Percentiles rank a stretch among this genome's conserved stretches.
Conservation (phyloP, 345 rosid genomes). For the Eucalyptus fibrosa region DNA sequence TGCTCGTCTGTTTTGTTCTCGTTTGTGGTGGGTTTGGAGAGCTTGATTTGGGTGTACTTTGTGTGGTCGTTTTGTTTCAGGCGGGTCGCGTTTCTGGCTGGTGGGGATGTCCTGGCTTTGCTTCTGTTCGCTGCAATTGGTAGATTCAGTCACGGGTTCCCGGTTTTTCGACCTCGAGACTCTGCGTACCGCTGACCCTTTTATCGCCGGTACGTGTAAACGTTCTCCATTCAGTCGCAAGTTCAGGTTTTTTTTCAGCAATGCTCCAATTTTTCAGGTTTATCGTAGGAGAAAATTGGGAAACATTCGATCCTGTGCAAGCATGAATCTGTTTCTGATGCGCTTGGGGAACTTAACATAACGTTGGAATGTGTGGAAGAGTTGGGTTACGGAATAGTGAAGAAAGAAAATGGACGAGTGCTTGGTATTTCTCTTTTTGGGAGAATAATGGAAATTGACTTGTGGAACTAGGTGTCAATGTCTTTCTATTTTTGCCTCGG, state of each 20-base stretch:
- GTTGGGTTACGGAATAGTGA: background rate
- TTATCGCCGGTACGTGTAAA: conserved; percentile 51
- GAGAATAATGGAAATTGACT: background rate
- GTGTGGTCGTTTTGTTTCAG: conserved; percentile 11
- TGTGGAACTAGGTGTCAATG: background rate
- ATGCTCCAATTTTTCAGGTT: background rate
- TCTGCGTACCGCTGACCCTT: conserved; percentile 92
- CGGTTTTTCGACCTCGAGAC: conserved; percentile 52
- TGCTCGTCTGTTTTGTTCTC: background rate
- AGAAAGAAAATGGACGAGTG: background rate
- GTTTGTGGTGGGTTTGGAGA: background rate
- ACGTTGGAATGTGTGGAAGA: background rate
- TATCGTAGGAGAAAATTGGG: background rate
- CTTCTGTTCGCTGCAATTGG: conserved; percentile 79
- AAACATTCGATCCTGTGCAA: background rate
- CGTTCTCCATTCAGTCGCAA: background rate
- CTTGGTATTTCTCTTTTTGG: background rate
- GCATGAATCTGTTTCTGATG: background rate
- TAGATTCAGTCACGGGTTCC: conserved; percentile 79
- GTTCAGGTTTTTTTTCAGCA: background rate
- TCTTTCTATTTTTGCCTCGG: background rate
- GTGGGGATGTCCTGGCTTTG: conserved; percentile 82
- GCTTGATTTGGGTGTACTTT: background rate
- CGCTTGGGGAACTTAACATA: background rate
- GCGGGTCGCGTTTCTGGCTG: conserved; percentile 71